Base-by-base conservation (phyloP, 768 basidiomycete genomes). In the Panaeolus cyanescens region DNA sequence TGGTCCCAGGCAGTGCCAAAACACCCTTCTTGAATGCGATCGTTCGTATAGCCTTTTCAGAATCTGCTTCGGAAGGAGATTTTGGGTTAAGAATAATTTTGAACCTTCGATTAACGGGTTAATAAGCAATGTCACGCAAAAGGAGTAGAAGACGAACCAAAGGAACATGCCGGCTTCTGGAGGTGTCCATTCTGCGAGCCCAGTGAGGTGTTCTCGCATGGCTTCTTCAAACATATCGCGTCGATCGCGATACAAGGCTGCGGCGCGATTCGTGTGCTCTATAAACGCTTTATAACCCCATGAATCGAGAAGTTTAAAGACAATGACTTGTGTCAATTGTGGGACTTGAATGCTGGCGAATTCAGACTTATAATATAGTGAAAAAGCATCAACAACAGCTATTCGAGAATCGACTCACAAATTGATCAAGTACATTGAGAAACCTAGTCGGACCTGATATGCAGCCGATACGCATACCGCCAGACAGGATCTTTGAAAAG, bases 141-240 rank as follows among this genome's bases (percentile, higher is more conserved):
- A 15, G 32, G 30, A 5, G 15, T 39, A 19, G 4, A 39, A 2
- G 1, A 50, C 45, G 12, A 37, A 87, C 90, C 92, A 95, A 72
- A 93, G 87, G 79, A 96, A 96, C 93, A 95, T 92, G 64, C 92
- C 91, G n/a, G 90, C 86, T 68, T 88, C 85, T 7, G 91, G 92
- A 0, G 78, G 74, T 58, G 70, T 75, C 89, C 89, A 90, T 72
- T 89, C 85, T 17, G 87, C 93, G 32, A 95, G 78, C 2, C 87
- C 92, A 50, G 79, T 76, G 20, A 97, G 83, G 71, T 96, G 84
- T 68, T 83, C 84, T 66, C 82, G 79, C 79, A 95, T 86, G 50
- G 90, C 88, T 2, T 71, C 73, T 72, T 93, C 90, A 72, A 97
- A 96, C 28, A 87, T 78, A 66, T 93, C 87, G 59, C 92, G 80